These are phyloP conservation scores for Trifolium repens DNA, from an alignment of 306 rosid genomes.

Conservation along the genomic window DNA sequence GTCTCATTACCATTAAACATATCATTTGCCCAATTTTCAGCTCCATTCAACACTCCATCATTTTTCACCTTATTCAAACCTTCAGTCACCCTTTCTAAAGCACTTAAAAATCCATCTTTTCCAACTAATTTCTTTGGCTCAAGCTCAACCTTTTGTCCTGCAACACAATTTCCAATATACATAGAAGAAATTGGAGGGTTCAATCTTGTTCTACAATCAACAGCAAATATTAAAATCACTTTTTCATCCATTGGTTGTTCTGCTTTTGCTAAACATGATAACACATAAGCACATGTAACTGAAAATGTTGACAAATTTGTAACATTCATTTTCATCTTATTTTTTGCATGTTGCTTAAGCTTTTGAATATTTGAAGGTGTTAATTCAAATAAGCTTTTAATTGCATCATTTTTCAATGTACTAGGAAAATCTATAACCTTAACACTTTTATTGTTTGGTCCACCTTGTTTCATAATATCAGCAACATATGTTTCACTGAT, in stretches of 20 bases:
- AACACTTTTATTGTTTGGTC: slow-evolving; percentile 26
- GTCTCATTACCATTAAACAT: not conserved
- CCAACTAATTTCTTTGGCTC: slow-evolving; percentile 17
- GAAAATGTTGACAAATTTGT: slow-evolving; percentile 35
- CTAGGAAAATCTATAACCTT: not conserved
- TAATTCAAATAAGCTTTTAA: slow-evolving; percentile 37
- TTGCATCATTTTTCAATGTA: not conserved
- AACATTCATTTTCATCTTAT: not conserved
- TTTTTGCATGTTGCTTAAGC: slow-evolving; percentile 33
- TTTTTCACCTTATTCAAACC: slow-evolving; percentile 28
- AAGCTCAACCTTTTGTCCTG: not conserved
- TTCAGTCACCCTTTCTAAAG: slow-evolving; percentile 29
- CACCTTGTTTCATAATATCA: not conserved
- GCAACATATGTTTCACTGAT: not conserved
- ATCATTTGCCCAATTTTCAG: not conserved
- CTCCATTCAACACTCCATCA: slow-evolving; percentile 25
- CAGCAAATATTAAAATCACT: not conserved
- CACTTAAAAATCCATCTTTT: slow-evolving; percentile 31
- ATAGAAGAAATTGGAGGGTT: slow-evolving; percentile 40
- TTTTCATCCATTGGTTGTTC: slow-evolving; percentile 1
- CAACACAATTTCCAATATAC: slow-evolving; percentile 58
- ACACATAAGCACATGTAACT: slow-evolving; percentile 47
- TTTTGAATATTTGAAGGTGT: slow-evolving; percentile 20
- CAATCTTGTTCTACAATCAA: slow-evolving; percentile 49
- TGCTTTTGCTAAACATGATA: slow-evolving; percentile 45